These are phyloP conservation scores for Dentipellis sp. DNA, from an alignment of 768 basidiomycete genomes.

Conservation along the genomic window DNA sequence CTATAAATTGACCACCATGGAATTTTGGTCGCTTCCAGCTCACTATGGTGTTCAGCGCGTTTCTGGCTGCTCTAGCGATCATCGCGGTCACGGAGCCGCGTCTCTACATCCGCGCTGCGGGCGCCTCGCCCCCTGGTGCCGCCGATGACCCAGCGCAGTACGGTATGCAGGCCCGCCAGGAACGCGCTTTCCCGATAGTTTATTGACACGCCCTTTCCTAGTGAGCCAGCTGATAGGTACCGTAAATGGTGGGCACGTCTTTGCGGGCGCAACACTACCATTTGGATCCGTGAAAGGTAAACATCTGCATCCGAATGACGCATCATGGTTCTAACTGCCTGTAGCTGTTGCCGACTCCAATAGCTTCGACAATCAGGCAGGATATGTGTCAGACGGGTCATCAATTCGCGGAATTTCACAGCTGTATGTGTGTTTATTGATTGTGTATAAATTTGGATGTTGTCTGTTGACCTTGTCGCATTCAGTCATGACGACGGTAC, in stretches of 20 bases:
- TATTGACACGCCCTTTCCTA: not conserved
- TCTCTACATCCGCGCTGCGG: no score
- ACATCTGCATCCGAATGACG: not conserved
- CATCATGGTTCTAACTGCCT: not conserved
- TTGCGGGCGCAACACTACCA: constrained; percentile 36
- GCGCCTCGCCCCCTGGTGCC: not conserved
- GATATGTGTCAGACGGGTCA: not conserved
- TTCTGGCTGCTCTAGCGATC: no score
- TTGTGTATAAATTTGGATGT: not conserved
- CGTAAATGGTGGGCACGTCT: constrained; percentile 54
- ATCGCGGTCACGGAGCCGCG: no score
- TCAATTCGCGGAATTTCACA: not conserved
- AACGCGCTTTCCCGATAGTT: not conserved
- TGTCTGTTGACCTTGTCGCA: constrained; percentile 39
- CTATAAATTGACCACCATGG: no score
- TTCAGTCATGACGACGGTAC: constrained; percentile 47
- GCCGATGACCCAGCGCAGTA: not conserved
- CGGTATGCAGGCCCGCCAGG: not conserved
- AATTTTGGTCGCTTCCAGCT: no score
- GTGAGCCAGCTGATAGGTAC: constrained; percentile 60
- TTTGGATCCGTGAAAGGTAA: not conserved
- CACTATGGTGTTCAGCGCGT: no score
- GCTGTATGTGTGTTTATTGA: not conserved
- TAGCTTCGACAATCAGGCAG: not conserved
- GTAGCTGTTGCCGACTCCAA: not conserved